Evolutionary conservation across 1,284 basidiomycete genomes (phyloP).

Genomic region (Wolfiporia cocos): DNA sequence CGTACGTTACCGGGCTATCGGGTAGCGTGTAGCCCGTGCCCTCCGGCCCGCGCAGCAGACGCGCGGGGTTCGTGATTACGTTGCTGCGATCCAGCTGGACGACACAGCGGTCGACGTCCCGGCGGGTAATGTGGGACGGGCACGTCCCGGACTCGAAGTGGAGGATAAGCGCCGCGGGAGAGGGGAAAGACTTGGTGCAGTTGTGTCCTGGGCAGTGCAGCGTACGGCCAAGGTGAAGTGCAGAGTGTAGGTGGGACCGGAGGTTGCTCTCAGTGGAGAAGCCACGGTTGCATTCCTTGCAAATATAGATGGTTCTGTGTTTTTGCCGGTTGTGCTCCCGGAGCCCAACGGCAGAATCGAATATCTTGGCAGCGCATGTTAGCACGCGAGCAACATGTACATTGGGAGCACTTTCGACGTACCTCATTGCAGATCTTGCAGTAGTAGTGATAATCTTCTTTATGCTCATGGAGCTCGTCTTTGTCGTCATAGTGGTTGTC

Average conservation of each 20-base stretch:
- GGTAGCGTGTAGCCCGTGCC: conserved; percentile 6
- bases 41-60: conserved; percentile 19
- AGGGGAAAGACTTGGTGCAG: conserved; percentile 24
- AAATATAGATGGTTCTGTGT: conserved; percentile 52
- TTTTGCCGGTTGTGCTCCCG: conserved; percentile 42
- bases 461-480: conserved; percentile 12
- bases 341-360: conserved; percentile 31
- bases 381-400: neutral
- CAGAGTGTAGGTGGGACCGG: conserved; percentile 15
- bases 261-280: conserved; percentile 28
- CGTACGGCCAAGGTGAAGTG: conserved; percentile 13
- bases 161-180: conserved; percentile 23
- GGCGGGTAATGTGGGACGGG: conserved; percentile 24
- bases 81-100: conserved; percentile 20
- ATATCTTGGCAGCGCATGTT: conserved; percentile 15
- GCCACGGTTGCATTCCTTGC: conserved; percentile 33
- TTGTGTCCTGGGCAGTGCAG: conserved; percentile 16
- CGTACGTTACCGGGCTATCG: conserved; percentile 11
- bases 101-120: conserved; percentile 21
- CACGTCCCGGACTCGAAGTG: conserved; percentile 30
- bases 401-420: conserved; percentile 1
- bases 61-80: conserved; percentile 26
- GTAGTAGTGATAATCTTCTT: conserved; percentile 28
- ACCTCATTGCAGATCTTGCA: conserved; percentile 35
- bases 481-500: conserved; percentile 20